Evolutionary conservation across 768 basidiomycete species (phyloP), one percentile per base, ranked within the genome.

Genomic region (Scleroderma citrinum): DNA sequence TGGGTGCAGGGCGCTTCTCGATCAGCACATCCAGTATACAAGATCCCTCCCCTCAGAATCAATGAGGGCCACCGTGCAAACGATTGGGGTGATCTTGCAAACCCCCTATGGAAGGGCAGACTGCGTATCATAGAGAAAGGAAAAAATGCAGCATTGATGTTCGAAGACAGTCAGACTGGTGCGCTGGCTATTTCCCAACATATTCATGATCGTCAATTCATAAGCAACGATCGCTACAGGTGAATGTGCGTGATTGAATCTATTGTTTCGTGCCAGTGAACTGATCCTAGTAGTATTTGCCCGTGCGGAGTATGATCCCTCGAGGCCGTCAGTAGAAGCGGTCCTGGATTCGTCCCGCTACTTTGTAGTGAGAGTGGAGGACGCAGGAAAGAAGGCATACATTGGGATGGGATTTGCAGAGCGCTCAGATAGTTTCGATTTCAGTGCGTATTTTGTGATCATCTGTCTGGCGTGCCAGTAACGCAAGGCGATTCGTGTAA

Each of bases 311-410:
- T 97, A 96, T 61, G 85, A 89, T 59, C 75, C 83, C 14, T 69
- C 77, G 38, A 82, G 81, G 50, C 89, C 91, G 5, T 83, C 80
- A 24, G 89, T 97, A n/a, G 93, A 97, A 56, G 87, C 90, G n/a
- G 92, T 94, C 14, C 75, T 96, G 23, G 93, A 97, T 65, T 94
- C 92, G 1, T 94, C 92, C 11, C 82, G 93, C 42, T 97, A 97
- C 64, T 97, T 97, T 62, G 93, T 95, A 14, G 73, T 96, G 36
- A 78, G 91, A 47, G 87, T 96, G 2, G 93, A 96, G 64, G 92
- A 94, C 57, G 75, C 73, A 14, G 91, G 91, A 19, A 83, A 78
- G 65, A 87, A 89, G 63, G 93, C 94, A 2, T 93, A 91, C 60
- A 91, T 97, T 49, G 93, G 93, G 5, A 85, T 96, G 78, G 93